Conservation (phyloP, 257 asterid genomes). For the Solanum pinnatisectum region DNA sequence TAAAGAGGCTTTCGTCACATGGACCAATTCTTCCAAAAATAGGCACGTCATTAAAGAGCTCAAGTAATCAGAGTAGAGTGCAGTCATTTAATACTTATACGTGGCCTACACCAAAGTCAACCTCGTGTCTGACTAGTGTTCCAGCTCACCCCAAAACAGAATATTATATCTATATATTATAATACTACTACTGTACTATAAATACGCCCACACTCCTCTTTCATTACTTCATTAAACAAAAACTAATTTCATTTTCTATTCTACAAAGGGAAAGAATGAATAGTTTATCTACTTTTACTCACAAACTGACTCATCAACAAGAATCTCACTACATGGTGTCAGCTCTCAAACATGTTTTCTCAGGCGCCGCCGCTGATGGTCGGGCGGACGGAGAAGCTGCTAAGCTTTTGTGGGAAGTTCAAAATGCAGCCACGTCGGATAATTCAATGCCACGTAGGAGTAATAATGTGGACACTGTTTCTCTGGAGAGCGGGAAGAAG, state of each 20-base stretch:
- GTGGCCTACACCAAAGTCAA: neutral
- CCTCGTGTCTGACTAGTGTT: neutral
- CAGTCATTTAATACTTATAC: neutral
- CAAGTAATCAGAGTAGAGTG: no score
- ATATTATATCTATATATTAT: no score
- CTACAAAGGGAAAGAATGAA: neutral
- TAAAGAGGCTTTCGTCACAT: neutral
- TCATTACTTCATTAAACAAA: neutral
- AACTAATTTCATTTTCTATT: neutral
- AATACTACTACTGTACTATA: neutral
- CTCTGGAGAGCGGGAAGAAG: neutral
- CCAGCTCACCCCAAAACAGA: neutral
- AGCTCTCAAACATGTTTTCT: conserved; percentile 8
- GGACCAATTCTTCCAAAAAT: neutral
- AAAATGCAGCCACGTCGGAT: neutral
- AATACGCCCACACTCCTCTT: neutral
- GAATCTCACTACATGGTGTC: conserved; percentile 9
- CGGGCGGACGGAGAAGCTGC: neutral
- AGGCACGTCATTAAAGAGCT: neutral
- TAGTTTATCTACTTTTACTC: neutral
- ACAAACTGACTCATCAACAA: neutral
- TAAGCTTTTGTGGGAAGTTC: neutral
- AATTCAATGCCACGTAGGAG: neutral
- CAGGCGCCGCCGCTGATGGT: neutral
- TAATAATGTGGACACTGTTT: neutral